Evolutionary conservation across 192 early-diverging fungal genomes (phyloP).

Genomic region (Mycoemilia scoparia): DNA sequence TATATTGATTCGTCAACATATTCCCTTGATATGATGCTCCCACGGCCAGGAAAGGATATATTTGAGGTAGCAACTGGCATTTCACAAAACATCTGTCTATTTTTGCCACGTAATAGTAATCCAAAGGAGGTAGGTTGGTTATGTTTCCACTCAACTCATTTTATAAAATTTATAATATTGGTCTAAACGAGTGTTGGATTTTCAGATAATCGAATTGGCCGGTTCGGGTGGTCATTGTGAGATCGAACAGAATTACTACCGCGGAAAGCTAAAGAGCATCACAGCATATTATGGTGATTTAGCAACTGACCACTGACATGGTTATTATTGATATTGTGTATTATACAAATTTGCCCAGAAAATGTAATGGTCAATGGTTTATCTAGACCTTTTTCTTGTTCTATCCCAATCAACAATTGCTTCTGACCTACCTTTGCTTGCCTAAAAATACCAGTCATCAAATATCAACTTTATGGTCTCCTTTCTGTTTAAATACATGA

Average conservation of each 20-base stretch:
- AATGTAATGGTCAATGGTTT: too few relatives aligned
- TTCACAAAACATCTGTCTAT: constrained; percentile 63
- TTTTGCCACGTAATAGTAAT: constrained; percentile 68
- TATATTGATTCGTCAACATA: constrained; percentile 35
- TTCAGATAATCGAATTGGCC: constrained; percentile 20
- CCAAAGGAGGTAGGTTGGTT: constrained; percentile 47
- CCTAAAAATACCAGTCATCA: too few relatives aligned
- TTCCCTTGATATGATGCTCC: constrained; percentile 20
- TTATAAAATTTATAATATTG: background rate
- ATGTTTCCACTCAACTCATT: too few relatives aligned
- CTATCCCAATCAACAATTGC: too few relatives aligned
- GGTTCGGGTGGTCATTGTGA: constrained; percentile 48
- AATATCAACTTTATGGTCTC: too few relatives aligned
- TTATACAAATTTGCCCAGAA: too few relatives aligned
- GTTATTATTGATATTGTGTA: too few relatives aligned
- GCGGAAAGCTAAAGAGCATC: constrained; percentile 44
- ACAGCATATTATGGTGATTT: constrained; percentile 69
- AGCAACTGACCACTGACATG: too few relatives aligned
- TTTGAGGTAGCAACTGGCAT: constrained; percentile 42
- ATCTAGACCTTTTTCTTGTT: too few relatives aligned
- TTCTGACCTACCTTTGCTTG: too few relatives aligned
- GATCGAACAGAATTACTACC: constrained; percentile 58
- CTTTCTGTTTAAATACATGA: too few relatives aligned
- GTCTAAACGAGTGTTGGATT: background rate
- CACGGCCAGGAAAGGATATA: constrained; percentile 32